phyloP scores from a whole-genome alignment of 2,329 filamentous ascomycete genomes.

The Fusarium sp. region DNA sequence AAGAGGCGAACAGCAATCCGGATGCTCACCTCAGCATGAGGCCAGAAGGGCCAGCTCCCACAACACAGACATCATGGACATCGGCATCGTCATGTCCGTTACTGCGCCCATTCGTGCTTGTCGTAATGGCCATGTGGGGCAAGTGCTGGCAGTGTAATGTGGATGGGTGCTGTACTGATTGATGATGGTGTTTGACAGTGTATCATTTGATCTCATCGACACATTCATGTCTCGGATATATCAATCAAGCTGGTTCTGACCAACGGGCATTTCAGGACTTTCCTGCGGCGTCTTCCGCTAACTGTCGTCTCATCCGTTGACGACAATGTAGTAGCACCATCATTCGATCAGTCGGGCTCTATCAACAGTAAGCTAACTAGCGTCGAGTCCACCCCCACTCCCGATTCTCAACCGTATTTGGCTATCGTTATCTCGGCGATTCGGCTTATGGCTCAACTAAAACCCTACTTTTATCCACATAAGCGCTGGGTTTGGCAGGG shows the following conservation, averaged over 20 bases:
- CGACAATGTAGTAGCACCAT: background rate
- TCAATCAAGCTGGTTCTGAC: background rate
- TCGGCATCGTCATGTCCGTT: background rate
- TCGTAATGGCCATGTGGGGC: background rate
- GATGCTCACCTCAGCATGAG: conserved; percentile 57
- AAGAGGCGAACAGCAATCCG: rapidly evolving
- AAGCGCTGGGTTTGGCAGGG: background rate
- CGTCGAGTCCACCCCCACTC: background rate
- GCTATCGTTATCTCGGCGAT: background rate
- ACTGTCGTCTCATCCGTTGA: background rate
- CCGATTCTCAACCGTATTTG: background rate
- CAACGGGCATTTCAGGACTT: too few species aligned
- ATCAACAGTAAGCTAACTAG: background rate
- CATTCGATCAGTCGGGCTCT: background rate
- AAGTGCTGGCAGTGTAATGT: background rate
- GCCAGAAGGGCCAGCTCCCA: conserved; percentile 64
- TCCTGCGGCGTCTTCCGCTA: background rate
- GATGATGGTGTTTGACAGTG: background rate
- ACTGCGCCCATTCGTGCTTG: background rate
- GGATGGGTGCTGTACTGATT: background rate
- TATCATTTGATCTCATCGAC: background rate
- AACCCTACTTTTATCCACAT: background rate
- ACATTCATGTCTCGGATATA: background rate
- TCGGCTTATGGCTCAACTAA: background rate
- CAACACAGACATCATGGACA: conserved; percentile 57